Evolutionary conservation across 345 rosid species (phyloP), one percentile per base, ranked within the genome.

Genomic region (Jatropha curcas): DNA sequence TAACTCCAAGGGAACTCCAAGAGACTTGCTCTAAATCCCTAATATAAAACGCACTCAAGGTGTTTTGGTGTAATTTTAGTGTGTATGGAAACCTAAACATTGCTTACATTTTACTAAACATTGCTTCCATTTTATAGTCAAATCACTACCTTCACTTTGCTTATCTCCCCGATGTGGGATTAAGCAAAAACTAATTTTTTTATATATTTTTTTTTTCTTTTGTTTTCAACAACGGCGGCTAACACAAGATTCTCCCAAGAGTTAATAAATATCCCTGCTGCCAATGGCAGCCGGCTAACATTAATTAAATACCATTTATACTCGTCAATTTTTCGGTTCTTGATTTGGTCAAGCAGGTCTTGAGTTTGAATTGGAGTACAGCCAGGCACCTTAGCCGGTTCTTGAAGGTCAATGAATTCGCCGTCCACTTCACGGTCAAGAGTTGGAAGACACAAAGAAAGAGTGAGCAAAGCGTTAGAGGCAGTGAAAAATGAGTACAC

Each of bases 231-330:
- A n/a, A n/a, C n/a, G n/a, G n/a, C n/a, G n/a, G n/a, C n/a, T n/a
- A n/a, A n/a, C n/a, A n/a, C n/a, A n/a, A n/a, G 53, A 35, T 61
- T 73, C 34, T 60, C 58, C 81, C 81, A 77, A 12, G 77, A 66
- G 34, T 77, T 77, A 8, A 77, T 55, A 56, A 77, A 24, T 22
- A 77, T 39, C n/a, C 81, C 81, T 0, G 62, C 35, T 14, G 73
- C 73, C 28, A 53, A 5, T 1, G 73, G 59, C 22, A 67, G 46
- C 39, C 77, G 14, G 46, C 76, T 60, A 7, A 12, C 16, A 57
- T 72, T 70, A 41, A 58, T n/a, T 24, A 72, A 46, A 60, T 2
- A 72, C 64, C 72, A 59, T 30, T 30, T 60, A 46, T 68, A 67
- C 10, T 72, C 64, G 17, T 61, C 77, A 35, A 1, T 52, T 30